Evolutionary conservation across 148 eudicot species (phyloP).

Genomic region (Drosera capensis): DNA sequence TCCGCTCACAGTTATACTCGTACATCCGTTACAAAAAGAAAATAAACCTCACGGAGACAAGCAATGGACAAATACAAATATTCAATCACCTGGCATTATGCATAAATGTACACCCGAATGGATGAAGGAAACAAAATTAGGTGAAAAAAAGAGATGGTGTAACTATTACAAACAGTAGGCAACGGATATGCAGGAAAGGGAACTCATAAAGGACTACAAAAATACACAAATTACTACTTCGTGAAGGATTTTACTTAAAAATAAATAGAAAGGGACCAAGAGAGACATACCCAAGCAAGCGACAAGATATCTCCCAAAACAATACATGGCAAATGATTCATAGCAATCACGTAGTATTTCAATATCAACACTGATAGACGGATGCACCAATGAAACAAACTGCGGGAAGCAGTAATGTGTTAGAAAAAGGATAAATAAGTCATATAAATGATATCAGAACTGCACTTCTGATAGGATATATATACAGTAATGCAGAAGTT

Average conservation of each 20-base stretch:
- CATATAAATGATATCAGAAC: not conserved
- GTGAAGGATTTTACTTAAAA: not conserved
- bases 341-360: constrained; percentile 93
- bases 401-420: constrained; percentile 21
- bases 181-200: too few species aligned
- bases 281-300: constrained; percentile 83
- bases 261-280: constrained; percentile 1
- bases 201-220: not conserved
- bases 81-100: too few species aligned
- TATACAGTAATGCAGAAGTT: too few species aligned
- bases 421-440: constrained; percentile 1
- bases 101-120: too few species aligned
- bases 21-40: too few species aligned
- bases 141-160: too few species aligned
- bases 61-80: too few species aligned
- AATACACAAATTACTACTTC: not conserved
- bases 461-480: not conserved
- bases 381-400: constrained; percentile 78
- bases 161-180: too few species aligned
- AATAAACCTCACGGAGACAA: too few species aligned
- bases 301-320: constrained; percentile 94
- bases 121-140: too few species aligned
- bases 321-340: constrained; percentile 99
- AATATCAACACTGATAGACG: constrained; percentile 83
- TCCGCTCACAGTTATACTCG: too few species aligned